Evolutionary conservation across 2,329 filamentous ascomycete genomes (phyloP).

Genomic region (Colletotrichum higginsianum): DNA sequence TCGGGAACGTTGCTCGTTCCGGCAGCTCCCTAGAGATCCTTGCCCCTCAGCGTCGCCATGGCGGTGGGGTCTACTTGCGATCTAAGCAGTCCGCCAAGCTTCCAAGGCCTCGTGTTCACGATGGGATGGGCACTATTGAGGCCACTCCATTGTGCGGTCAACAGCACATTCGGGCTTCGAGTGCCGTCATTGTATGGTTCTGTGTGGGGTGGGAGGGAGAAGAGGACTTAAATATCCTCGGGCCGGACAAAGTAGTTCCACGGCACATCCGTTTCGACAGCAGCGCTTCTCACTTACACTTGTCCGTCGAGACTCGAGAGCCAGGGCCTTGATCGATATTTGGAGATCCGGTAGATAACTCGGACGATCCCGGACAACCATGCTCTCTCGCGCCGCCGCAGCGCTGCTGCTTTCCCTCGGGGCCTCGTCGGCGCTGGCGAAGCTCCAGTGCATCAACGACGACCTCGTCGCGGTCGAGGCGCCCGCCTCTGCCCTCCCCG

Average conservation of each 20-base stretch:
- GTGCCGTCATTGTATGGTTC: background rate
- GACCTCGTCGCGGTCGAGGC: constrained; percentile 7
- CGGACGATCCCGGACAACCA: background rate
- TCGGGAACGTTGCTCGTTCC: constrained; percentile 29
- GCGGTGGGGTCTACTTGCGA: constrained; percentile 10
- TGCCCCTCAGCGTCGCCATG: constrained; percentile 5
- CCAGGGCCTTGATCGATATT: no score
- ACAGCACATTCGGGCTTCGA: background rate
- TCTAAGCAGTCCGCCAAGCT: constrained; percentile 12
- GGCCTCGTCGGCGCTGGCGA: constrained; percentile 4
- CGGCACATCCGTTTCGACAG: no score
- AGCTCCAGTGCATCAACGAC: constrained; percentile 32
- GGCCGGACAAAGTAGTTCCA: background rate
- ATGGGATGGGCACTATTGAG: background rate
- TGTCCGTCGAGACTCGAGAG: background rate
- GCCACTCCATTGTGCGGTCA: background rate
- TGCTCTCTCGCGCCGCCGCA: background rate
- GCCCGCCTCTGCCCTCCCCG: constrained; percentile 3
- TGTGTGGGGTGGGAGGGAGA: no score
- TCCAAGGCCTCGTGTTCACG: constrained; percentile 35
- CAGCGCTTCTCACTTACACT: background rate
- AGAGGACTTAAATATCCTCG: background rate
- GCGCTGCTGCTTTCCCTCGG: constrained; percentile 17
- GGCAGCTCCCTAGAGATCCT: constrained; percentile 22
- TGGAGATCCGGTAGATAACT: background rate